phyloP scores from a whole-genome alignment of 495 filamentous ascomycete species.

The Aspergillus funiculosus region DNA sequence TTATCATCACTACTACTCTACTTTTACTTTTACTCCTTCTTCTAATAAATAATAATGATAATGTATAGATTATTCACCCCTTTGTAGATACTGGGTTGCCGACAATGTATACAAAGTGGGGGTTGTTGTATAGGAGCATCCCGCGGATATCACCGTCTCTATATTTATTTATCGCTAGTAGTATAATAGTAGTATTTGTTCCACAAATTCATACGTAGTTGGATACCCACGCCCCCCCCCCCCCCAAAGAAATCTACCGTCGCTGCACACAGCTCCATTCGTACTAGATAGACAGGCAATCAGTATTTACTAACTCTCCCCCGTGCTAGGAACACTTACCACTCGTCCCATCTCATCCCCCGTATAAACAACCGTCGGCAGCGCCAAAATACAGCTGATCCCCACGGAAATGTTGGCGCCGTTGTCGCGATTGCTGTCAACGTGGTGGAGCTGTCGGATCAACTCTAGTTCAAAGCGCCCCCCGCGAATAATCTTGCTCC shows the following conservation, averaged over 20 bases:
- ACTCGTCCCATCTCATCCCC: constrained; percentile 88
- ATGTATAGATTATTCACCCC: no score
- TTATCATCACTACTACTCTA: no score
- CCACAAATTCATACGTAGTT: no score
- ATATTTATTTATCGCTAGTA: no score
- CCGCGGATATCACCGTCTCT: background rate
- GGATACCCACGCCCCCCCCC: background rate
- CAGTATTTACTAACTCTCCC: constrained; percentile 6
- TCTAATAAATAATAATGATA: background rate
- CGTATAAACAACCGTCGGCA: constrained; percentile 80
- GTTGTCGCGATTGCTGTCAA: constrained; percentile 64
- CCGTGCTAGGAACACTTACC: constrained; percentile 36
- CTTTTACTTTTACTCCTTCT: no score
- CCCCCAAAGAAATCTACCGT: constrained; percentile 21
- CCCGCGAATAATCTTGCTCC: constrained; percentile 47
- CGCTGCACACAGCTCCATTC: constrained; percentile 85
- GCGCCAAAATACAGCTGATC: constrained; percentile 81
- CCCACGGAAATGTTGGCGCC: constrained; percentile 73
- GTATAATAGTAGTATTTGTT: no score
- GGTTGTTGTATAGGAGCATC: background rate
- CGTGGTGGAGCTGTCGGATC: constrained; percentile 76
- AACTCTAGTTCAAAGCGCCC: constrained; percentile 55
- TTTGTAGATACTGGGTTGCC: no score
- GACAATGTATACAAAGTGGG: no score
- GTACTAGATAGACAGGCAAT: constrained; percentile 50